Base-by-base conservation (phyloP, 1,284 basidiomycete genomes). In the Ceratobasidium sp. region DNA sequence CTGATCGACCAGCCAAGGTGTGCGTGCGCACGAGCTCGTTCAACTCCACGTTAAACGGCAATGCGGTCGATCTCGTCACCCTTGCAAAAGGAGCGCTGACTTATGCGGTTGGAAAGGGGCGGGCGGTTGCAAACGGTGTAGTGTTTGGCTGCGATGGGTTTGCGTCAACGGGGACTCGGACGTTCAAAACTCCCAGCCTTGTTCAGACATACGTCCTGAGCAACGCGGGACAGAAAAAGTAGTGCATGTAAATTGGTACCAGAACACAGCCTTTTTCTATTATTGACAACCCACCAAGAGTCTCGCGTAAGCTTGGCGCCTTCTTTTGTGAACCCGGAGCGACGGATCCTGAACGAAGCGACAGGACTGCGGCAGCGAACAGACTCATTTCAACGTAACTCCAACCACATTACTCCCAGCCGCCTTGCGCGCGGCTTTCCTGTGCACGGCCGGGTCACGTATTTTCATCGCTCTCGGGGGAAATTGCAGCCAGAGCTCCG, bases 41-140 rank as follows among this genome's bases (percentile, higher is more conserved):
- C 49, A 64, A 50, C 32, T 64, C 60, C 17, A 64, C 60, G 60
- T 27, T 64, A 34, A 64, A 64, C 42, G 49, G 47, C 45, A 40
- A 52, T 20, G 45, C 45, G 31, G 34, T 64, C 25, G 60, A 64
- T 40, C 22, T 64, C 13, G 60, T 50, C 2, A 49, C 47, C 1
- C 31, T 38, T 20, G 60, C 47, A 12, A 31, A 34, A 35, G 60
- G 60, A 12, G 60, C 60, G 47, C 42, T 64, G 49, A 35, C 29
- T 10, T 64, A 64, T 52, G 60, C 60, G 4, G 47, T 64, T n/a
- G 20, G 34, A 29, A 29, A 52, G 34, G 60, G 60, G 8, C 32
- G 47, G 43, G 60, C 60, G 31, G 60, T 64, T 1, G 17, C 60
- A 2, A 49, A 12, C 12, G 60, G 60, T 8, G 34, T 64, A 22